Evolutionary conservation across 495 filamentous ascomycete species (phyloP).

Genomic region (Neurospora sp.): DNA sequence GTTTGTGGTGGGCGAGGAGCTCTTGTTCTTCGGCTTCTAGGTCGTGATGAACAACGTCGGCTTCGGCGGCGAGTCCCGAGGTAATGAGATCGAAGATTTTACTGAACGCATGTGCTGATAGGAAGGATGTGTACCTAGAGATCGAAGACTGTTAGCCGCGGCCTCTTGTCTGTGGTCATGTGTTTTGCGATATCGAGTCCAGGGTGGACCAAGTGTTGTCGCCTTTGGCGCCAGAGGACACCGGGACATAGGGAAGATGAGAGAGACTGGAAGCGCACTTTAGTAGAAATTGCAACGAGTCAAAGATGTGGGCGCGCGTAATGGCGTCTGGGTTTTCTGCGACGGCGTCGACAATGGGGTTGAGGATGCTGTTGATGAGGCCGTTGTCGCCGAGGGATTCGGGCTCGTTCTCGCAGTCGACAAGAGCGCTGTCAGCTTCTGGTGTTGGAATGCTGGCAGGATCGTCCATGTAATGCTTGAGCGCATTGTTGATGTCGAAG

Average conservation of each 20-base stretch:
- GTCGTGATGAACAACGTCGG: slow-evolving; percentile 75
- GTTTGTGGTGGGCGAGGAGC: slow-evolving; percentile 72
- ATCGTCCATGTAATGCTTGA: slow-evolving; percentile 92
- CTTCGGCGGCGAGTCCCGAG: slow-evolving; percentile 87
- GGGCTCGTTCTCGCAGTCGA: slow-evolving; percentile 87
- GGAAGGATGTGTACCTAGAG: slow-evolving; percentile 66
- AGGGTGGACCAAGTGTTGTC: slow-evolving; percentile 4
- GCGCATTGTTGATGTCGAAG: slow-evolving; percentile 91
- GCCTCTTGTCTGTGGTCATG: neutral
- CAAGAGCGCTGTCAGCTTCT: slow-evolving; percentile 72
- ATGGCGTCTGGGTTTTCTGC: slow-evolving; percentile 87
- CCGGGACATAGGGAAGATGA: slow-evolving; percentile 9
- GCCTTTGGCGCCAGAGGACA: neutral
- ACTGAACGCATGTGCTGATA: slow-evolving; percentile 73
- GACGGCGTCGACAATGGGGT: slow-evolving; percentile 88
- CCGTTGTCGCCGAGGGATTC: slow-evolving; percentile 65
- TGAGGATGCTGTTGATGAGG: slow-evolving; percentile 74
- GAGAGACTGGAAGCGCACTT: slow-evolving; percentile 76
- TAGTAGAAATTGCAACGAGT: slow-evolving; percentile 88
- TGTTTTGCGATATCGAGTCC: neutral
- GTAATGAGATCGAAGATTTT: slow-evolving; percentile 91
- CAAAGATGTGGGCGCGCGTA: slow-evolving; percentile 64
- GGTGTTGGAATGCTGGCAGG: slow-evolving; percentile 73
- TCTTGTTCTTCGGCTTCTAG: slow-evolving; percentile 89
- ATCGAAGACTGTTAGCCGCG: neutral